Conservation (phyloP, 179 eudicot species). For the Silene noctiflora region DNA sequence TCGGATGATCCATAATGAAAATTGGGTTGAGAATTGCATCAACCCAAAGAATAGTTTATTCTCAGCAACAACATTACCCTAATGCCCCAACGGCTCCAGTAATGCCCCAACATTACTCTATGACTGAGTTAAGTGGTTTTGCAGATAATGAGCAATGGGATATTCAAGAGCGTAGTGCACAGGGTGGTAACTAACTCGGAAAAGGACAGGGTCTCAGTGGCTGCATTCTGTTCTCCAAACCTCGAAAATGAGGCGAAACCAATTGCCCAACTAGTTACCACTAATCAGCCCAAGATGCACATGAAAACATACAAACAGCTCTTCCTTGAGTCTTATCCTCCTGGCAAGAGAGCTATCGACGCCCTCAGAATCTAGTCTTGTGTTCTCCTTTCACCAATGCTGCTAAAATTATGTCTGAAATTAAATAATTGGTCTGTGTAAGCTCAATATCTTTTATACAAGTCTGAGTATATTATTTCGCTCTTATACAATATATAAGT, state of each 20-base stretch:
- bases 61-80: too few species aligned
- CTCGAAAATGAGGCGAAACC: conserved; percentile 25
- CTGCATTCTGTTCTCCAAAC: conserved; percentile 29
- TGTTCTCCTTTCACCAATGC: background rate
- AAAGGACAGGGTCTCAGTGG: conserved; percentile 28
- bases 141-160: conserved; percentile 36
- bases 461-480: too few species aligned
- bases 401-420: too few species aligned
- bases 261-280: conserved; percentile 18
- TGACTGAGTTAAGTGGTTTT: background rate
- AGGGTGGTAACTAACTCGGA: conserved; percentile 31
- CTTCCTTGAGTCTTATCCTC: conserved; percentile 24
- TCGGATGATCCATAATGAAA: too few species aligned
- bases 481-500: too few species aligned
- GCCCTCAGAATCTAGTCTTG: conserved; percentile 24
- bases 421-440: too few species aligned
- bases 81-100: too few species aligned
- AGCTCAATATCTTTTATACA: too few species aligned
- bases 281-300: conserved; percentile 22
- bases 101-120: too few species aligned
- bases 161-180: conserved; percentile 32
- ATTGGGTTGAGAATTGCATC: too few species aligned
- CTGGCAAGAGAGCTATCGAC: conserved; percentile 26
- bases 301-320: conserved; percentile 24
- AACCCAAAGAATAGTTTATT: too few species aligned